Evolutionary conservation across 2,329 filamentous ascomycete species (phyloP).

Genomic region (Paecilomyces niveus): DNA sequence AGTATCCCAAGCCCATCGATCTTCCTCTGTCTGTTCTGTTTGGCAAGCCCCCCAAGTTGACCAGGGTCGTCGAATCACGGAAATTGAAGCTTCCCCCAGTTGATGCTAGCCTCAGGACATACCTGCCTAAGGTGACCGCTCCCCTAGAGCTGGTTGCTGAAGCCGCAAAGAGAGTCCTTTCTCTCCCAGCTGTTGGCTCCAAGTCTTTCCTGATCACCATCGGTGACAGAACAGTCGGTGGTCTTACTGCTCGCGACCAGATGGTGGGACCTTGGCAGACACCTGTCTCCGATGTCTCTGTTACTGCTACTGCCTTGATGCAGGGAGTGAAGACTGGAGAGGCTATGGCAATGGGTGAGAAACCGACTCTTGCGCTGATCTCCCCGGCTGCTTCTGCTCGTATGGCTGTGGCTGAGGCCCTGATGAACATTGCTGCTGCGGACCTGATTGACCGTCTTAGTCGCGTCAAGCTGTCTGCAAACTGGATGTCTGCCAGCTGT

Average conservation of each 20-base stretch:
- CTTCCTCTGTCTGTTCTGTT: slow-evolving; percentile 84
- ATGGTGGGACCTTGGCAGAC: slow-evolving; percentile 96
- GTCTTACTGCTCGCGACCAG: slow-evolving; percentile 81
- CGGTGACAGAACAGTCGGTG: slow-evolving; percentile 84
- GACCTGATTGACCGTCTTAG: slow-evolving; percentile 65
- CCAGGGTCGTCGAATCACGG: slow-evolving; percentile 63
- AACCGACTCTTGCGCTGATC: slow-evolving; percentile 80
- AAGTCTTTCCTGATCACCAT: slow-evolving; percentile 98
- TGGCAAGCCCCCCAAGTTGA: slow-evolving; percentile 77
- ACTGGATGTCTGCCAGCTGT: slow-evolving; percentile 98
- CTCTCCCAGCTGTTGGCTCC: slow-evolving; percentile 84
- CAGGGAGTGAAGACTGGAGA: slow-evolving; percentile 72
- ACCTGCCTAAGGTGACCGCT: slow-evolving; percentile 51
- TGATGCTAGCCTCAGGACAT: slow-evolving; percentile 63
- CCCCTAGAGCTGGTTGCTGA: slow-evolving; percentile 50
- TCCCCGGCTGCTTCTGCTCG: slow-evolving; percentile 82
- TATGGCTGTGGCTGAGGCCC: slow-evolving; percentile 91
- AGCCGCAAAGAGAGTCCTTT: slow-evolving; percentile 74
- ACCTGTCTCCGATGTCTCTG: slow-evolving; percentile 87
- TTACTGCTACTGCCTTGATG: slow-evolving; percentile 76
- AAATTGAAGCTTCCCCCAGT: slow-evolving; percentile 64
- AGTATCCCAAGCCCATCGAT: slow-evolving; percentile 74
- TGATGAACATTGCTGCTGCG: slow-evolving; percentile 87
- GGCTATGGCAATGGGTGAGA: slow-evolving; percentile 97
- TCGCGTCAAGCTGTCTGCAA: slow-evolving; percentile 82